Evolutionary conservation across 2,329 filamentous ascomycete species (phyloP).

Genomic region (Aurifilum marmelostoma): DNA sequence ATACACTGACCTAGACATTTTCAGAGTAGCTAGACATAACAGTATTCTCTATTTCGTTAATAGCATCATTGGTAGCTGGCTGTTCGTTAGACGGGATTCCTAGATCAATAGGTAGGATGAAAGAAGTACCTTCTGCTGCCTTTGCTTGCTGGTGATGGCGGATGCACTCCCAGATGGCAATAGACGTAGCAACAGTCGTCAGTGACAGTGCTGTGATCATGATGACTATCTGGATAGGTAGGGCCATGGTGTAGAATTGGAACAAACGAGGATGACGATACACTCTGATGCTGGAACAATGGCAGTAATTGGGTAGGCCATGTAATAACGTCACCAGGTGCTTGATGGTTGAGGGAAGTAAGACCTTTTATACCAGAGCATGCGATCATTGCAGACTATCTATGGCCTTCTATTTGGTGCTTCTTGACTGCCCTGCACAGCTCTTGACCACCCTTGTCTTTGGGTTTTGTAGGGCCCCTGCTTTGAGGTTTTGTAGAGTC

Average conservation of each 20-base stretch:
- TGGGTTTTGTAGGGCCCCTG: no score
- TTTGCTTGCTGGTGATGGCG: not conserved
- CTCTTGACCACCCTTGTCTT: not conserved
- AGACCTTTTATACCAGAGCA: not conserved
- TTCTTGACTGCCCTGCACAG: no score
- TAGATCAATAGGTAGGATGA: not conserved
- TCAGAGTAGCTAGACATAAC: not conserved
- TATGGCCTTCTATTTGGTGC: no score
- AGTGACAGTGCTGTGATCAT: not conserved
- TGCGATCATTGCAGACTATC: no score
- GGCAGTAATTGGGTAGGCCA: no score
- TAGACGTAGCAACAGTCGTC: conserved; percentile 3
- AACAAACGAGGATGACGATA: not conserved
- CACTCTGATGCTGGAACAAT: not conserved
- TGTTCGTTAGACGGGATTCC: not conserved
- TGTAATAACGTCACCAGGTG: not conserved
- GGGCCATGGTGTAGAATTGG: not conserved
- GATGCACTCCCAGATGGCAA: conserved; percentile 6
- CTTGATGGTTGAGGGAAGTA: not conserved
- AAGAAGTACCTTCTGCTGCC: not conserved
- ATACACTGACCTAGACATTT: not conserved
- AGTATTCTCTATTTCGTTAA: not conserved
- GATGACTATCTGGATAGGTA: not conserved
- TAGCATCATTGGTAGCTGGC: not conserved
- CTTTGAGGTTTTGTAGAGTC: no score